Evolutionary conservation across 2,329 filamentous ascomycete species (phyloP), one percentile per base, ranked within the genome.

Genomic region (Aspergillus candidus): DNA sequence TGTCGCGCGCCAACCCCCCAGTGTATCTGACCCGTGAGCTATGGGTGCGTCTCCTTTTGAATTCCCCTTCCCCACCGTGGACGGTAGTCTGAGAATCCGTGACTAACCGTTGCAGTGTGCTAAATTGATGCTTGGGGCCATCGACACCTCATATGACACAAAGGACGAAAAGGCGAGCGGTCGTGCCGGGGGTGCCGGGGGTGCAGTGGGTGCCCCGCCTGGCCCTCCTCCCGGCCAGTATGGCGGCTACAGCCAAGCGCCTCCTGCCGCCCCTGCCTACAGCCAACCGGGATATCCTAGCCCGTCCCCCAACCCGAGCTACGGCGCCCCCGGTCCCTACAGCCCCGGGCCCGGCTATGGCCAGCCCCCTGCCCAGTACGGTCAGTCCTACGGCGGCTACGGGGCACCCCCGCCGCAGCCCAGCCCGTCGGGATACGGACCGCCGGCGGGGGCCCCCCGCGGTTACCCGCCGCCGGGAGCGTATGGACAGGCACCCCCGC

Each of bases 81-180:
- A 18, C 6, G 18, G 14, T 30, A 10, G 6, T 35, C n/a, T 18
- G 11, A 33, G 11, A 7, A n/a, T 30, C 8, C 11, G n/a, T 14
- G 7, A 41, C 54, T 61, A 46, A 60, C 41, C 18, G 6, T 12
- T 12, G 18, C 41, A 72, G 70, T 72, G 82, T 55, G 73, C 81
- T 50, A 85, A 85, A 65, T 72, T 85, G 46, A 77, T 85, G 40
- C 76, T 85, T 18, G 82, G 82, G 48, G 76, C 80, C 32, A 82
- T 85, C 57, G 82, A 85, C 56, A 70, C 74, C 17, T 79, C 77
- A 14, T 84, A 84, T 53, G 80, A 84, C 52, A 74, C 72, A 54
- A 80, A 83, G 61, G 80, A 84, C 51, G 81, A 84, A 63, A 79
- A 79, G 61, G 61, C 63, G 5, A 68, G 68, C 49, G 63, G 62